Base-by-base conservation (phyloP, 331 rosid genomes). In the Malus hybrid region DNA sequence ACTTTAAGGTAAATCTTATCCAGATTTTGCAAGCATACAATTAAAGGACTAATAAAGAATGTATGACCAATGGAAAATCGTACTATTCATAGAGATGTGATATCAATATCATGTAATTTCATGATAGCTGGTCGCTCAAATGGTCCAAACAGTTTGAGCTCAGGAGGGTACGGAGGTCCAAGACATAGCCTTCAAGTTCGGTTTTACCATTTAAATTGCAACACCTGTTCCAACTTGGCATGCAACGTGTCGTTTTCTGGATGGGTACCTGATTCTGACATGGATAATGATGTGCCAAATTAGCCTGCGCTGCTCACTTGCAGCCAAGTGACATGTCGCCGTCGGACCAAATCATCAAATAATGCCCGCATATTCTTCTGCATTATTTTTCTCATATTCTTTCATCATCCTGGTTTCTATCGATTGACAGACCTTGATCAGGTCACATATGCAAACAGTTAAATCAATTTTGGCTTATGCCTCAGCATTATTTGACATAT, bases 191-290 rank as follows among this genome's bases (percentile, higher is more conserved):
- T 28, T 73, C 46, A 13, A 8, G n/a, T 19, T 44, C 12, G n/a
- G 24, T 0, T 78, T 63, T 44, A 7, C 68, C 26, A 15, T 70
- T 56, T 60, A 77, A 50, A 50, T 53, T 57, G 22, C 15, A 78
- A 70, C 62, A 70, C 77, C 71, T 80, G 60, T 74, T 72, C 18
- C 42, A 63, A 53, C 66, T 71, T 64, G 72, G 75, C 75, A 72
- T 64, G 74, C 78, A 67, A 44, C 61, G 10, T 75, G 82, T 77
- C 78, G 66, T 39, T 83, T 68, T 78, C 70, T 81, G 15, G 69
- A 61, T 46, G 79, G 77, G 82, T 75, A 79, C 80, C 73, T 79
- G 79, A 86, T 78, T 78, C 32, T 79, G 83, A 57, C 68, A 71
- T 30, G 57, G 71, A 50, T 50, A 66, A 14, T 42, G 72, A 85